Conservation (phyloP, 805 yeast genomes). For the Ogataea thermomethanolica region DNA sequence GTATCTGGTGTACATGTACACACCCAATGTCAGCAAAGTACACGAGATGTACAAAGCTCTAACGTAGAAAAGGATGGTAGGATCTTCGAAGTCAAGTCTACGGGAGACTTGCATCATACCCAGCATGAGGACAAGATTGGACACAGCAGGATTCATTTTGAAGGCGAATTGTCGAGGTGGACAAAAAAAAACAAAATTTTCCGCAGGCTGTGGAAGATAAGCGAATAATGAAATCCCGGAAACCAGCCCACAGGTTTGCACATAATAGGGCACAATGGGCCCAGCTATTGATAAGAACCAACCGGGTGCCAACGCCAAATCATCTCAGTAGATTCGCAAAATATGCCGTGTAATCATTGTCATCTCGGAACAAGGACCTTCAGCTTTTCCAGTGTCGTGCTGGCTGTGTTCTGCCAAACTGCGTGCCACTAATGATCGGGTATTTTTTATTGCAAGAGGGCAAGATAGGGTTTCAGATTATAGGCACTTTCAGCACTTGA, state of each 20-base stretch:
- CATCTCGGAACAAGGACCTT: too few relatives aligned
- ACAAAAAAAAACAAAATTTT: conserved; percentile 9
- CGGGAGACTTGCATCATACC: conserved; percentile 95
- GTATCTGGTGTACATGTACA: conserved; percentile 63
- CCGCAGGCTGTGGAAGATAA: conserved; percentile 8
- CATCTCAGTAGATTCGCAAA: too few relatives aligned
- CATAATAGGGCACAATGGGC: too few relatives aligned
- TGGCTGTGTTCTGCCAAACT: conserved; percentile 11
- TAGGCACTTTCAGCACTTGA: background rate
- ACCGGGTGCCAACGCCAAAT: too few relatives aligned
- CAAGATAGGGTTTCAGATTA: conserved; percentile 11
- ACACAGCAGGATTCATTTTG: conserved; percentile 80
- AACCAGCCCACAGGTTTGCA: background rate
- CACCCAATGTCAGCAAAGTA: conserved; percentile 57
- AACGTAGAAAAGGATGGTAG: conserved; percentile 65
- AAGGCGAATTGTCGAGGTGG: conserved; percentile 12
- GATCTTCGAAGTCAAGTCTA: conserved; percentile 84
- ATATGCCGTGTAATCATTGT: too few relatives aligned
- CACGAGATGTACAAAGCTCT: conserved; percentile 69
- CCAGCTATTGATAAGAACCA: too few relatives aligned
- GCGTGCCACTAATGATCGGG: conserved; percentile 11
- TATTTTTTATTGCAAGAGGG: conserved; percentile 9
- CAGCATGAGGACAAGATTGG: conserved; percentile 86
- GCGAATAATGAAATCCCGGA: background rate
- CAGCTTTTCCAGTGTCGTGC: too few relatives aligned